Conservation (phyloP, 1,284 basidiomycete genomes). For the Lignosus rhinocerotis region DNA sequence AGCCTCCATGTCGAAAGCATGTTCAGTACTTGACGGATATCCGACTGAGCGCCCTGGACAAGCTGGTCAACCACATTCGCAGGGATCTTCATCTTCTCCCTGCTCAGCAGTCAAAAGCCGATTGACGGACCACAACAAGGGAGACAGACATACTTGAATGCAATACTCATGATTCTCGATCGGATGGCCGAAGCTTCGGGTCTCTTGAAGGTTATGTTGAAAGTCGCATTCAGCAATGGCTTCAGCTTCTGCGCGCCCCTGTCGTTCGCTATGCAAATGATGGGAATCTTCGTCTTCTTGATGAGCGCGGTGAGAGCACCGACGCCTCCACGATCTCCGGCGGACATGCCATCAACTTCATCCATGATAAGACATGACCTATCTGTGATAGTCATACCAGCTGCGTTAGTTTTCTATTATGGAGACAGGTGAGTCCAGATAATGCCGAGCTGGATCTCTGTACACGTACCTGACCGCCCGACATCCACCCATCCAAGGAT, state of each 20-base stretch:
- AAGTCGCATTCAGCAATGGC: conserved; percentile 78
- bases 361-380: conserved; percentile 96
- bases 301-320: conserved; percentile 92
- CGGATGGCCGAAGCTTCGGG: conserved; percentile 76
- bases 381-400: conserved; percentile 74
- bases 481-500: conserved; percentile 87
- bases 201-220: conserved; percentile 77
- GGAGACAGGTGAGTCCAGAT: conserved; percentile 25
- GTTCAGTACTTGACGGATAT: conserved; percentile 95
- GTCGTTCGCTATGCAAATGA: conserved; percentile 99
- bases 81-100: conserved; percentile 91
- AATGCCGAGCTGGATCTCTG: background rate
- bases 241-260: conserved; percentile 86
- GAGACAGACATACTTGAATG: conserved; percentile 72
- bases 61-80: conserved; percentile 93
- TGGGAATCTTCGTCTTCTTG: conserved; percentile 95
- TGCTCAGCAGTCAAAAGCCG: conserved; percentile 33
- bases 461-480: conserved; percentile 54
- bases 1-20: conserved; percentile 98
- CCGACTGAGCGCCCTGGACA: conserved; percentile 85
- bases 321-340: conserved; percentile 94
- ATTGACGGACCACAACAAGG: background rate
- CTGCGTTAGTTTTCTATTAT: conserved; percentile 58
- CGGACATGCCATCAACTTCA: conserved; percentile 99
- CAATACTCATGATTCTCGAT: conserved; percentile 86